phyloP scores from a whole-genome alignment of 179 eudicot genomes.

The Silene noctiflora region DNA sequence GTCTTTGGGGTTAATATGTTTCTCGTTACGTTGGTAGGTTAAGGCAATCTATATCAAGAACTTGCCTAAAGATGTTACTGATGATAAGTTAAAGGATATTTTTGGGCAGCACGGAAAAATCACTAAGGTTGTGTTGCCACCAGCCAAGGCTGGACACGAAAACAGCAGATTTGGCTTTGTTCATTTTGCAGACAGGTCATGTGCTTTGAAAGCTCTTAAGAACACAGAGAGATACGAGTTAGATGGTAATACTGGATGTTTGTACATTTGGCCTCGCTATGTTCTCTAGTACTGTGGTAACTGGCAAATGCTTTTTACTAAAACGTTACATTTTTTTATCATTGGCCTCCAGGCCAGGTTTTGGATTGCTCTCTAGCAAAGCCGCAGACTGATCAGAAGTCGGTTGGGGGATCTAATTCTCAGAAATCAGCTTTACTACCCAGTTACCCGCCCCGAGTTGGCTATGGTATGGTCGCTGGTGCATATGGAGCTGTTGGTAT shows the following conservation, averaged over 20 bases:
- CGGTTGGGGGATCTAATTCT: conserved; percentile 51
- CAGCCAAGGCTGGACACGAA: conserved; percentile 90
- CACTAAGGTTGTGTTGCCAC: conserved; percentile 76
- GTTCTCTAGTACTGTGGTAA: neutral
- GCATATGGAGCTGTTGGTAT: conserved; percentile 61
- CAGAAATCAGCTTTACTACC: conserved; percentile 67
- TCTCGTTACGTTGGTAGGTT: conserved; percentile 45
- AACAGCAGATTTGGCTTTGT: conserved; percentile 81
- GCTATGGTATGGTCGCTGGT: conserved; percentile 73
- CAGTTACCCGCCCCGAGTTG: conserved; percentile 61
- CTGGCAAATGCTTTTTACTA: conserved; percentile 9
- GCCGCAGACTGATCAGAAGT: conserved; percentile 86
- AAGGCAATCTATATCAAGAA: conserved; percentile 88
- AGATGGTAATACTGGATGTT: conserved; percentile 51
- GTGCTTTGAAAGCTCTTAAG: conserved; percentile 77
- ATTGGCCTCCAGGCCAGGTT: conserved; percentile 52
- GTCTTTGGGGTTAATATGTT: neutral
- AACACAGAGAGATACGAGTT: conserved; percentile 78
- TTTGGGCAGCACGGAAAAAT: conserved; percentile 83
- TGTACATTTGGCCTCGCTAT: neutral
- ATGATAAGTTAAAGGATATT: conserved; percentile 55
- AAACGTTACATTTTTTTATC: neutral
- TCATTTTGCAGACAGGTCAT: conserved; percentile 73
- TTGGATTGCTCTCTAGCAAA: conserved; percentile 92
- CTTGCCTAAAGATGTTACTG: conserved; percentile 69